Conservation (phyloP, 2,329 filamentous ascomycete species). For the Bisporella sp. region DNA sequence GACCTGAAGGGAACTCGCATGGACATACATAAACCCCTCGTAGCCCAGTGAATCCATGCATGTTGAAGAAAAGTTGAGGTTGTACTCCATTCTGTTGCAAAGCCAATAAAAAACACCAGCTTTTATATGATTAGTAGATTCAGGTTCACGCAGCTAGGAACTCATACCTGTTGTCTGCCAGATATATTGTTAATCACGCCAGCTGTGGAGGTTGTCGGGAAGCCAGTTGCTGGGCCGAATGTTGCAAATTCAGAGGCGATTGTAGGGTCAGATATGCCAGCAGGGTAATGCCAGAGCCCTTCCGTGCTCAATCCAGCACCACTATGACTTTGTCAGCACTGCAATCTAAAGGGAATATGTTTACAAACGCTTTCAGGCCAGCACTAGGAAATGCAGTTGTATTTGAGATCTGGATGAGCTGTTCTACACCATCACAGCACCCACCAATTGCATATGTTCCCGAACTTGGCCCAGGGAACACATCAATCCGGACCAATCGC, state of each 20-base stretch:
- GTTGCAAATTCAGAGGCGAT: conserved; percentile 47
- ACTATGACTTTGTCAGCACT: conserved; percentile 13
- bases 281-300: conserved; percentile 52
- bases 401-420: conserved; percentile 41
- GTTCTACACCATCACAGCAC: conserved; percentile 43
- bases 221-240: conserved; percentile 36
- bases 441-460: conserved; percentile 31
- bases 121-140: conserved; percentile 19
- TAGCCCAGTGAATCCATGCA: conserved; percentile 55
- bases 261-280: conserved; percentile 44
- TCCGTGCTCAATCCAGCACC: conserved; percentile 38
- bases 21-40: conserved; percentile 41
- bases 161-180: conserved; percentile 41
- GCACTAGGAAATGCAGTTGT: conserved; percentile 47
- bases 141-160: background rate
- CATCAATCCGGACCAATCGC: conserved; percentile 52
- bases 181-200: conserved; percentile 53
- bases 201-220: conserved; percentile 36
- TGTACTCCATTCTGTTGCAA: conserved; percentile 34
- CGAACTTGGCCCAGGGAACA: conserved; percentile 44
- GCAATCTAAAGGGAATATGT: background rate
- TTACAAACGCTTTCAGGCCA: conserved; percentile 32
- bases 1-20: conserved; percentile 29
- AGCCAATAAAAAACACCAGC: conserved; percentile 49
- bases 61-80: conserved; percentile 53